These are phyloP conservation scores for Aureobasidium sp. DNA, from an alignment of 2,329 filamentous ascomycete genomes.

Conservation along the genomic window DNA sequence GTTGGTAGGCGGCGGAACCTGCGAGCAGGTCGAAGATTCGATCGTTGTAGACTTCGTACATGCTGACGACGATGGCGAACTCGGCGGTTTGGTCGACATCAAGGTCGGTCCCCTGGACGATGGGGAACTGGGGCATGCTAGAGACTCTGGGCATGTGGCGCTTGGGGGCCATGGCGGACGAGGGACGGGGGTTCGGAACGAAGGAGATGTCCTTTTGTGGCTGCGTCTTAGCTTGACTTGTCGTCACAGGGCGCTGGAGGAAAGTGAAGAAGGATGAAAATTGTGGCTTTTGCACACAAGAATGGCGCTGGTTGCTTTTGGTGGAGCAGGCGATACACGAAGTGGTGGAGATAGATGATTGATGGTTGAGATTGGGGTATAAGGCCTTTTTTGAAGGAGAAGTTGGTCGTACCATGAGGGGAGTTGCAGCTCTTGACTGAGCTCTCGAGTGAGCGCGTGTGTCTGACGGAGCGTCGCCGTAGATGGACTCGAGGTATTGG, in stretches of 20 bases:
- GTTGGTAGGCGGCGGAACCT: conserved; percentile 47
- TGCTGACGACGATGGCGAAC: conserved; percentile 83
- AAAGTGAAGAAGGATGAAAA: conserved; percentile 6
- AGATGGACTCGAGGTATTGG: conserved; percentile 71
- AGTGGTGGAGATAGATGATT: not conserved
- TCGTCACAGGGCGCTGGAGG: conserved; percentile 7
- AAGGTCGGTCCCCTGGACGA: conserved; percentile 62
- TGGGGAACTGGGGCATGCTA: conserved; percentile 63
- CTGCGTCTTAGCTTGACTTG: conserved; percentile 12
- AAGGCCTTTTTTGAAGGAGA: conserved; percentile 20
- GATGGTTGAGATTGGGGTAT: not conserved
- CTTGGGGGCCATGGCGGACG: conserved; percentile 36
- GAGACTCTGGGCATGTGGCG: conserved; percentile 59
- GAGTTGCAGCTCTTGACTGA: conserved; percentile 38
- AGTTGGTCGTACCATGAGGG: conserved; percentile 26
- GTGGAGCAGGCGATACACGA: not conserved
- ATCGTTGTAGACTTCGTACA: conserved; percentile 99
- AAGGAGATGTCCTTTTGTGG: conserved; percentile 23
- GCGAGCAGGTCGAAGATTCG: conserved; percentile 90
- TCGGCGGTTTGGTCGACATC: conserved; percentile 61
- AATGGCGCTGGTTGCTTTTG: not conserved
- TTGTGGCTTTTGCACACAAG: not conserved
- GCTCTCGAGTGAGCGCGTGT: conserved; percentile 38
- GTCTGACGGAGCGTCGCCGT: conserved; percentile 51
- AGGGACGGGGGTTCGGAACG: conserved; percentile 26